These are phyloP conservation scores for Pseudofabraea citricarpa DNA, from an alignment of 2,329 filamentous ascomycete genomes.

Conservation along the genomic window DNA sequence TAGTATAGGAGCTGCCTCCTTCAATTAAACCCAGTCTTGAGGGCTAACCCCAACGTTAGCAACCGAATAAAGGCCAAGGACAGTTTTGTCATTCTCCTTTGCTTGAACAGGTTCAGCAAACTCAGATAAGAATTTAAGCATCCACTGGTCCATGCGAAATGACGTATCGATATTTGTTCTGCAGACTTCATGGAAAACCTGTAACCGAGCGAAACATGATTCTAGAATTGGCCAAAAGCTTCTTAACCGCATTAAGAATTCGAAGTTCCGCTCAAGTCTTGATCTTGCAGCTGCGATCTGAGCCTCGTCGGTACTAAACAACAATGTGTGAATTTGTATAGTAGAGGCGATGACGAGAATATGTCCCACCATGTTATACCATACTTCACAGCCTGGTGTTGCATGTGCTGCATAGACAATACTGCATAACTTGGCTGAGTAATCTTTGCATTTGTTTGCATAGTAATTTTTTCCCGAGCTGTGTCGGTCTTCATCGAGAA, in stretches of 20 bases:
- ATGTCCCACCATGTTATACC: constrained; percentile 40
- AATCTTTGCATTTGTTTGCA: constrained; percentile 34
- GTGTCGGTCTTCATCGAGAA: constrained; percentile 30
- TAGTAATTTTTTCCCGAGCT: constrained; percentile 19
- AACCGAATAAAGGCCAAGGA: no score
- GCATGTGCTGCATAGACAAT: constrained; percentile 35
- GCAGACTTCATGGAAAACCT: constrained; percentile 38
- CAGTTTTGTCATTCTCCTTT: constrained; percentile 8
- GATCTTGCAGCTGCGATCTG: constrained; percentile 31
- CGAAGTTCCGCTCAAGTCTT: constrained; percentile 39
- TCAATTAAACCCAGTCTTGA: no score
- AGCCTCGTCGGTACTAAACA: constrained; percentile 33
- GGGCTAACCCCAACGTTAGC: no score
- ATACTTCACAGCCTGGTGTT: constrained; percentile 33
- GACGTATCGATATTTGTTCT: constrained; percentile 30
- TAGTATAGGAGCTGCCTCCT: no score
- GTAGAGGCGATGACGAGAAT: constrained; percentile 42
- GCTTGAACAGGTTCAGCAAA: constrained; percentile 28
- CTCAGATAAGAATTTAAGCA: constrained; percentile 33
- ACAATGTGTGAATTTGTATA: constrained; percentile 39
- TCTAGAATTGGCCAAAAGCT: constrained; percentile 37
- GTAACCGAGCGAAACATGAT: constrained; percentile 32
- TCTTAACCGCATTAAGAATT: constrained; percentile 35
- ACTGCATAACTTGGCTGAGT: constrained; percentile 34
- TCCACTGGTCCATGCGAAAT: constrained; percentile 37